Evolutionary conservation across 176 grass and related monocot species (phyloP).

Genomic region (Carex pumila): DNA sequence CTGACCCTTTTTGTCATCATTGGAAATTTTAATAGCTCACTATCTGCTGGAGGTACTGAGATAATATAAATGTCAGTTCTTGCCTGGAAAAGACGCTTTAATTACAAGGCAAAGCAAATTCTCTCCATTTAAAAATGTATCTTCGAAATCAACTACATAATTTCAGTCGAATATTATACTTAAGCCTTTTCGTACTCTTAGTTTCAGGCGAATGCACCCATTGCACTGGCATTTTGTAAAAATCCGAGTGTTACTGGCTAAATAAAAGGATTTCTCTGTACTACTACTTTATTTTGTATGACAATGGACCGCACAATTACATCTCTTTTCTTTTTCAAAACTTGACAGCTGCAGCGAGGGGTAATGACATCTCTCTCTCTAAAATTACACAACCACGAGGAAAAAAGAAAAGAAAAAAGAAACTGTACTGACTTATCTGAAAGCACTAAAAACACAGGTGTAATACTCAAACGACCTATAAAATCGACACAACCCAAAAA

Average conservation of each 20-base stretch:
- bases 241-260: not conserved
- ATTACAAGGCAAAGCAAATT: not conserved
- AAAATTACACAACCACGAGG: conserved; percentile 1
- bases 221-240: not conserved
- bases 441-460: not conserved
- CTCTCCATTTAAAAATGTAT: not conserved
- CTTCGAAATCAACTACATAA: not conserved
- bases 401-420: not conserved
- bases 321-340: not conserved
- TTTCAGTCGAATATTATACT: not conserved
- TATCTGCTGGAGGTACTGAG: not conserved
- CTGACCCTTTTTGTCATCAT: no score
- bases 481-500: not conserved
- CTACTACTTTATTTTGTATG: not conserved
- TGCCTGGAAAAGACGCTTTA: not conserved
- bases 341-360: not conserved
- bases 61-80: not conserved
- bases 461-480: not conserved
- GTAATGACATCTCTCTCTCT: not conserved
- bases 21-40: no score
- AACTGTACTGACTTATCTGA: conserved; percentile 1
- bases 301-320: not conserved
- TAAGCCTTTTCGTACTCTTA: not conserved
- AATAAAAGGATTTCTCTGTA: not conserved
- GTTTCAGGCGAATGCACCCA: not conserved